Evolutionary conservation across 495 filamentous ascomycete species (phyloP), one percentile per base, ranked within the genome.

Genomic region (Penicillium mononematosum): DNA sequence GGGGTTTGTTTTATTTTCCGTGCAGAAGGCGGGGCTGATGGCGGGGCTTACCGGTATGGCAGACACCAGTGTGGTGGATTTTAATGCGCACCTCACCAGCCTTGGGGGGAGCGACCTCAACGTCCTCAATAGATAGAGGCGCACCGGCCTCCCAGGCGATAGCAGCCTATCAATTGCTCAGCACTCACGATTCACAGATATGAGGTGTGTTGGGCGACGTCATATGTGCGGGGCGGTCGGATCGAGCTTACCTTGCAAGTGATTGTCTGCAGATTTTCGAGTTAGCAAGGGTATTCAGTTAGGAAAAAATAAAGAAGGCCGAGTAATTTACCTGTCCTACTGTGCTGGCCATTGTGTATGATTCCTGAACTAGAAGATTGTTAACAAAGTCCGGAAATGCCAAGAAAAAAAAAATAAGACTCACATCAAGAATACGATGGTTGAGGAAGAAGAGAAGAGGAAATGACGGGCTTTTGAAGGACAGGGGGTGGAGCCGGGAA

Each of bases 41-140:
- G 58, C 55, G 53, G 46, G 43, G 63, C 77, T 63, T 75, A 96
- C 91, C 91, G 65, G 94, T 98, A 76, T 98, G 94, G 78, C 94
- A 98, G 67, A 98, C 92, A 71, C 94, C 94, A 38, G 94, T 98
- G 81, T 96, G 96, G 75, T 89, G 82, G 69, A 98, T 90, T 79
- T 98, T 76, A 68, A 98, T 96, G 57, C 94, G 90, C 59, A 98
- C 95, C 77, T 98, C 94, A 75, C 95, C 85, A 43, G 93, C 93
- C 71, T 83, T 86, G n/a, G 94, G 94, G 39, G 95, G 89, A 38
- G 80, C 83, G 50, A 98, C 94, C 77, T 98, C 91, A 66, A 98
- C 83, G 59, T 92, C 88, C 76, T 98, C 94, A 57, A 96, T 79
- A 62, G 81, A 87, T 53, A 98, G 82, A 66, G 90, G 88, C 75